Percentiles rank a stretch among this genome's conserved stretches.
phyloP scores from a whole-genome alignment of 2,329 filamentous ascomycete species.

The Cytospora chrysosperma region DNA sequence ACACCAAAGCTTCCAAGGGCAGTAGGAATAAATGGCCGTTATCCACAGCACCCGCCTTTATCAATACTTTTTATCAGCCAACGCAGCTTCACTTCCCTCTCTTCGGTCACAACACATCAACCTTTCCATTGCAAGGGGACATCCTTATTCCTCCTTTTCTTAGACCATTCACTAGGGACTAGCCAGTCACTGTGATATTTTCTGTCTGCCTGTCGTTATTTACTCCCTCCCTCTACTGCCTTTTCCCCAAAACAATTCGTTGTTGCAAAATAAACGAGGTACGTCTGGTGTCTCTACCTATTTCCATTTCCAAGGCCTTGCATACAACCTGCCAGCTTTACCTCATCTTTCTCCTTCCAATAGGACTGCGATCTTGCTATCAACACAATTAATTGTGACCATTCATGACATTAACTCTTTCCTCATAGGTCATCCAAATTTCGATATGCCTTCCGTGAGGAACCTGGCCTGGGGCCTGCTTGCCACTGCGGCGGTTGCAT shows the following conservation, averaged over 20 bases:
- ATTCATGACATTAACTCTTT: slow-evolving; percentile 3
- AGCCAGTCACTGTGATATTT: slow-evolving; percentile 3
- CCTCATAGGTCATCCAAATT: slow-evolving; percentile 9
- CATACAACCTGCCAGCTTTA: not conserved
- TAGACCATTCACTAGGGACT: slow-evolving; percentile 13
- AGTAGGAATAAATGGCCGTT: slow-evolving; percentile 11
- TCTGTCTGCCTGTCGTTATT: slow-evolving; percentile 5
- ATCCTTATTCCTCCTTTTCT: slow-evolving; percentile 9
- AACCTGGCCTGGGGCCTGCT: slow-evolving; percentile 54
- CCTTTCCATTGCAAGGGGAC: slow-evolving; percentile 12
- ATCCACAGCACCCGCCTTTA: slow-evolving; percentile 10
- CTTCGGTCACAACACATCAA: not conserved
- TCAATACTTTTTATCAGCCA: slow-evolving; percentile 11
- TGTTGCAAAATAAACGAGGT: slow-evolving; percentile 12
- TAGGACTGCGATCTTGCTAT: not conserved
- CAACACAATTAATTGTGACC: not conserved
- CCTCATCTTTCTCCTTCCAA: not conserved
- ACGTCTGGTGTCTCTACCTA: not conserved
- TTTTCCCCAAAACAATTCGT: not conserved
- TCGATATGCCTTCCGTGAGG: slow-evolving; percentile 48
- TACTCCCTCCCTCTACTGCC: not conserved
- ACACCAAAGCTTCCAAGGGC: not conserved
- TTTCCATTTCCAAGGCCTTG: not conserved
- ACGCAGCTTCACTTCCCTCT: slow-evolving; percentile 1
- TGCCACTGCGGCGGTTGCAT: slow-evolving; percentile 56